Conservation (phyloP, 192 early-diverging fungal species). For the Funneliformis mosseae region DNA sequence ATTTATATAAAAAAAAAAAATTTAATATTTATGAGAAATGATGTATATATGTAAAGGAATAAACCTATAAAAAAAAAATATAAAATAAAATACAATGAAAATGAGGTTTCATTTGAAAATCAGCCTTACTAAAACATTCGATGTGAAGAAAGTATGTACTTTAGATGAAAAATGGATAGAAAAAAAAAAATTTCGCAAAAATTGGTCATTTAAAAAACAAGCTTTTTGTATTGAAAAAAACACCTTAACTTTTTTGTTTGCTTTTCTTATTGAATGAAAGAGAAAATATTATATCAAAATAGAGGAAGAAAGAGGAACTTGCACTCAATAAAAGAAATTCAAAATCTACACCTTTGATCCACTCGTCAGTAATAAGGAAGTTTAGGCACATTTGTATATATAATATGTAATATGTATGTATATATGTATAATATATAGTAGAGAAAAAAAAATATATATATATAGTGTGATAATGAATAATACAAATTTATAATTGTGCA, state of each 20-base stretch:
- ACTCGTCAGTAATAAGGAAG: neutral
- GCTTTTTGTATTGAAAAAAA: neutral
- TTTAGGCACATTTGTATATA: neutral
- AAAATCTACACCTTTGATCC: neutral
- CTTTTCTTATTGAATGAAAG: neutral
- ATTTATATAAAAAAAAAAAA: too few relatives aligned
- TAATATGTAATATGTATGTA: slow-evolving; percentile 21
- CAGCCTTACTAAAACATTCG: neutral
- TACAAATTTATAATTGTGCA: slow-evolving; percentile 25
- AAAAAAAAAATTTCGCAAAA: neutral
- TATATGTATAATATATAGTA: slow-evolving; percentile 33
- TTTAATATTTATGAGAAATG: too few relatives aligned
- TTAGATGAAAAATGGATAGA: neutral
- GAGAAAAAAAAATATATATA: slow-evolving; percentile 9
- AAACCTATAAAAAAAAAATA: neutral
- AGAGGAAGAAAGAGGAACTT: neutral
- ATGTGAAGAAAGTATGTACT: neutral
- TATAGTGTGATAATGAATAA: slow-evolving; percentile 32
- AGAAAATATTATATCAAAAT: neutral
- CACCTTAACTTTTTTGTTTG: neutral
- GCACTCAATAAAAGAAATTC: neutral
- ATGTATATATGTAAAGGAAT: slow-evolving; percentile 23
- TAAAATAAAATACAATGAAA: neutral
- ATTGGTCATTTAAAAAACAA: neutral
- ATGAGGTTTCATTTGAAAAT: neutral